These are phyloP conservation scores for Fusarium sororula DNA, from an alignment of 2,329 filamentous ascomycete species.

Conservation along the genomic window DNA sequence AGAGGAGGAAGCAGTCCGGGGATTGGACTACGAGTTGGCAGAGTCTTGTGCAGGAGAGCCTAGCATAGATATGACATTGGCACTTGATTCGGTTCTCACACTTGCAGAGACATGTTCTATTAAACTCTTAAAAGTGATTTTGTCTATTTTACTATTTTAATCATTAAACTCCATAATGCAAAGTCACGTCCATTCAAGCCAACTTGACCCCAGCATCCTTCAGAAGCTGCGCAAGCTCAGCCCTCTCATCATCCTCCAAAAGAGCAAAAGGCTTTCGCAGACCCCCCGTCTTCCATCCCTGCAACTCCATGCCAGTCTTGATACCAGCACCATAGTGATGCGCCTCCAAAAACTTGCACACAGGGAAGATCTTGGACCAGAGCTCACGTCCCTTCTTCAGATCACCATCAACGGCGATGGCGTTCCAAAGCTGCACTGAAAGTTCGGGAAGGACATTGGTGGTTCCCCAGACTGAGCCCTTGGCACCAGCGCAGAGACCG, in stretches of 20 bases:
- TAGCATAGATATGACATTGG: neutral
- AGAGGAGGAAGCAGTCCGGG: slow-evolving; percentile 38
- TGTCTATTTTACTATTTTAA: slow-evolving; percentile 8
- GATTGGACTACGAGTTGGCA: slow-evolving; percentile 47
- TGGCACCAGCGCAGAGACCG: slow-evolving; percentile 58
- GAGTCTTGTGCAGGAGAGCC: slow-evolving; percentile 19
- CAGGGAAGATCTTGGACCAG: slow-evolving; percentile 59
- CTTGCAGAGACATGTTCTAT: neutral
- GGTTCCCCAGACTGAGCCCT: slow-evolving; percentile 61
- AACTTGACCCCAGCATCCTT: slow-evolving; percentile 50
- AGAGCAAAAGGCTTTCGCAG: slow-evolving; percentile 59
- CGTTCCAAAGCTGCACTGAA: slow-evolving; percentile 57
- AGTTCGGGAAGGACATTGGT: slow-evolving; percentile 61
- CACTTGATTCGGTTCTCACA: neutral
- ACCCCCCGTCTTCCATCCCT: slow-evolving; percentile 56
- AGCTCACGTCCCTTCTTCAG: slow-evolving; percentile 54
- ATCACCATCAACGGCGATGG: slow-evolving; percentile 50
- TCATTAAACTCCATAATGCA: neutral
- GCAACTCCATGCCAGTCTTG: slow-evolving; percentile 60
- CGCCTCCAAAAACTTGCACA: slow-evolving; percentile 60
- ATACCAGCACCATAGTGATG: slow-evolving; percentile 58
- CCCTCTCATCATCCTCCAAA: slow-evolving; percentile 40
- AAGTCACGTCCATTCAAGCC: neutral
- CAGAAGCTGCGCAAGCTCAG: slow-evolving; percentile 50
- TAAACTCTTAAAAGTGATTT: neutral